phyloP scores from a whole-genome alignment of 768 basidiomycete species.

The Podaxis sp. region DNA sequence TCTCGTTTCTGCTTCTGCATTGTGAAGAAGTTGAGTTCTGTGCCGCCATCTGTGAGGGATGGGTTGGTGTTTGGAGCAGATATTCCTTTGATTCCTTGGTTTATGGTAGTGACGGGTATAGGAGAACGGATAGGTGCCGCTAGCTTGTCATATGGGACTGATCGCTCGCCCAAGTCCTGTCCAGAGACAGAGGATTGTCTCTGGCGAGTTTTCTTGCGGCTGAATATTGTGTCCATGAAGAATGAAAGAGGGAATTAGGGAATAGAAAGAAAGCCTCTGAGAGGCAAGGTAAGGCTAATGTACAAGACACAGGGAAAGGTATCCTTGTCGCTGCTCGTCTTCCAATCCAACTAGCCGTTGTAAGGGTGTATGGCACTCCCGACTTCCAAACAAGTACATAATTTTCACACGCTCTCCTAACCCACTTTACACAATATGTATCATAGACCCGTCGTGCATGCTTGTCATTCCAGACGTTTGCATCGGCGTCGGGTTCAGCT shows the following conservation, averaged over 20 bases:
- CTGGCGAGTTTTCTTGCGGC: conserved; percentile 55
- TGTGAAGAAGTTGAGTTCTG: conserved; percentile 63
- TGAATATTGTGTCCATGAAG: conserved; percentile 64
- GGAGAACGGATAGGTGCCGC: conserved; percentile 55
- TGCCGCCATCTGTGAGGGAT: conserved; percentile 65
- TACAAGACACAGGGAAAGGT: conserved; percentile 9
- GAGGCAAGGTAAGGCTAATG: conserved; percentile 9
- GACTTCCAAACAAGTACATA: background rate
- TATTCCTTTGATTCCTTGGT: conserved; percentile 58
- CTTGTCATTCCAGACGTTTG: conserved; percentile 7
- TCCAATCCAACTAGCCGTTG: background rate
- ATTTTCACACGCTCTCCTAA: conserved; percentile 1
- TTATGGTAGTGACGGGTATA: conserved; percentile 48
- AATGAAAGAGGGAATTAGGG: background rate
- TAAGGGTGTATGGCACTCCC: background rate
- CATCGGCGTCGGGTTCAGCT: background rate
- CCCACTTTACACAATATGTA: background rate
- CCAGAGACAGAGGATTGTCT: conserved; percentile 59
- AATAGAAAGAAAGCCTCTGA: background rate
- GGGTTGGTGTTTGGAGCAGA: conserved; percentile 86
- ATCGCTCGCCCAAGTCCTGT: conserved; percentile 59
- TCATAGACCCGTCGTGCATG: conserved; percentile 3
- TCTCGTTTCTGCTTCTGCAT: conserved; percentile 48
- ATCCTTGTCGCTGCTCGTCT: background rate
- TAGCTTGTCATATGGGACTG: conserved; percentile 71